Base-by-base conservation (phyloP, 2,329 filamentous ascomycete genomes). In the Aspergillus awamori region DNA sequence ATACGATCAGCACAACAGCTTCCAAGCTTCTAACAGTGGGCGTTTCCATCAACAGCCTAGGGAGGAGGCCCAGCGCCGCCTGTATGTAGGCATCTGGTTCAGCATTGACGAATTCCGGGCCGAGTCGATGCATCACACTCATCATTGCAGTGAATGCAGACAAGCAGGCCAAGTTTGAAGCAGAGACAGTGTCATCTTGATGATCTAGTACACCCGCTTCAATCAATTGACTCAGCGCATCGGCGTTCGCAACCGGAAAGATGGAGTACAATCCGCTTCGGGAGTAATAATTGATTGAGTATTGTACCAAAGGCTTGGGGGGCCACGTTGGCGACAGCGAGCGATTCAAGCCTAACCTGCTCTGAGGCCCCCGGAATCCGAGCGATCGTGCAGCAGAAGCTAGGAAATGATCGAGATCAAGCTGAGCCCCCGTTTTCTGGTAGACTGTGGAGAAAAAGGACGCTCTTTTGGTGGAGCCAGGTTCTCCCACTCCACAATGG, bases 101-200 rank as follows among this genome's bases (percentile, higher is more conserved):
- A 8, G 66, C 48, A 57, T 63, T 57, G 3, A 49, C n/a, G 28
- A 71, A 71, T 3, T 39, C 62, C 8, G 63, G 59, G 1, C 69
- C 64, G 55, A 65, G 65, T 3, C 64, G 63, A 45, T 67, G 70
- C n/a, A 72, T 65, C n/a, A 62, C 60, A 8, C 63, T 68, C 13
- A 71, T 61, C 41, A 67, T 61, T 17, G 69, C 69, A 4, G 70
- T 69, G 36, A 72, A 68, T 3, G 65, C 67, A 22, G 63, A 59
- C 2, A 70, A 57, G 58, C 67, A 68, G 6, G 69, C 67, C 5
- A 59, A 56, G 30, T 62, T 60, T 0, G 67, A 59, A 4, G 60
- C 60, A 26, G 59, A 60, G 13, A 49, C 58, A 5, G 51, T 53
- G n/a, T 59, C 24, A 7, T 65, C 30, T 7, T 63, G 62, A 24